A percentile compares a stretch with the other conserved stretches of the same genome.
Evolutionary conservation across 2,329 filamentous ascomycete species (phyloP).

Genomic region (Fusarium robinianum): DNA sequence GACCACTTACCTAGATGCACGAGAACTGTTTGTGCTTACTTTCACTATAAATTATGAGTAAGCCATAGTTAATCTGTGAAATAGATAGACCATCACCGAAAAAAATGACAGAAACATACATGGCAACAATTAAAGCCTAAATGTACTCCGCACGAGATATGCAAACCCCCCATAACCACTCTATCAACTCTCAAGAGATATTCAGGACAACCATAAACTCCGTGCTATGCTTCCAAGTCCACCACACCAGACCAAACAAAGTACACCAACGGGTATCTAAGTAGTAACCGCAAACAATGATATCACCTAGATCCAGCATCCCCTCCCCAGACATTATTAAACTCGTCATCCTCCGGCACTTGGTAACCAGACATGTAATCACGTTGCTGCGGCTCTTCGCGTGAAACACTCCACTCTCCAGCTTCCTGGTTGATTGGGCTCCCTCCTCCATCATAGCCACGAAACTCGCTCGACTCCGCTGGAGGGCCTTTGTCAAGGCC

Average conservation of each 20-base stretch:
- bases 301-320: slow-evolving; percentile 32
- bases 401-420: slow-evolving; percentile 7
- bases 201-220: slow-evolving; percentile 29
- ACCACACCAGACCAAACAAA: slow-evolving; percentile 5
- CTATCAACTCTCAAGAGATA: too few relatives aligned
- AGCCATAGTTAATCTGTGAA: too few relatives aligned
- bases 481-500: slow-evolving; percentile 34
- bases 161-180: too few relatives aligned
- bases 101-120: slow-evolving; percentile 29
- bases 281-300: slow-evolving; percentile 19
- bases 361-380: slow-evolving; percentile 33
- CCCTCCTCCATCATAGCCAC: slow-evolving; percentile 23
- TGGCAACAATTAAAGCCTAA: too few relatives aligned
- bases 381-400: slow-evolving; percentile 18
- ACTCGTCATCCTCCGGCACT: slow-evolving; percentile 48
- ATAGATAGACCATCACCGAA: too few relatives aligned
- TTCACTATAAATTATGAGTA: too few relatives aligned
- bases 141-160: too few relatives aligned
- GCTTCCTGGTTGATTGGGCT: slow-evolving; percentile 32
- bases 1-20: too few relatives aligned
- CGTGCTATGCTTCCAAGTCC: slow-evolving; percentile 32
- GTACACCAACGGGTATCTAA: slow-evolving; percentile 25
- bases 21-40: too few relatives aligned
- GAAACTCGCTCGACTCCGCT: slow-evolving; percentile 13
- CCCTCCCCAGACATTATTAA: slow-evolving; percentile 52